A percentile compares a stretch with the other conserved stretches of the same genome.
Evolutionary conservation across 2,329 filamentous ascomycete species (phyloP).

Genomic region (Curvularia sp.): DNA sequence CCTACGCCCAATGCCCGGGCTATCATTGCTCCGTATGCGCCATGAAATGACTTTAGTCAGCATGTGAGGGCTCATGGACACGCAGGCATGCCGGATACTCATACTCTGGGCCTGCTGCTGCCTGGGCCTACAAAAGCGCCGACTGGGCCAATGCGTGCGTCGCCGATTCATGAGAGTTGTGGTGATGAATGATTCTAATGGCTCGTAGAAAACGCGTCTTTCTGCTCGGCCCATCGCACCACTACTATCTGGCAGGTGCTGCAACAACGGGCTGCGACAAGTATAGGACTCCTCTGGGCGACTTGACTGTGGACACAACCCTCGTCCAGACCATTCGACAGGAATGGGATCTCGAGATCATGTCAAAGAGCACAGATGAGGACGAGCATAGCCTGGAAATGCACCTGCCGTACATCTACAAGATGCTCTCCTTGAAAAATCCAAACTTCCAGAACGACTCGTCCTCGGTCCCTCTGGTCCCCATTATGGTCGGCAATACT

Average conservation of each 20-base stretch:
- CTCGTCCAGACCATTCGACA: conserved; percentile 57
- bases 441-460: conserved; percentile 47
- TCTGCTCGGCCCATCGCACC: conserved; percentile 90
- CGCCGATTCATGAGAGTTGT: not conserved
- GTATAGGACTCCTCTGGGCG: conserved; percentile 78
- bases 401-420: conserved; percentile 93
- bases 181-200: not conserved
- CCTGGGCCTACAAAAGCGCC: conserved; percentile 90
- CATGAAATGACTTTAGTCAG: conserved; percentile 2
- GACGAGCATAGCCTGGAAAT: conserved; percentile 95
- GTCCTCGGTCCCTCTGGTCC: conserved; percentile 76
- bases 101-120: conserved; percentile 90
- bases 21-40: conserved; percentile 87
- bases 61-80: conserved; percentile 37
- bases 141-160: conserved; percentile 77
- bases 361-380: conserved; percentile 72
- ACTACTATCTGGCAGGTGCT: conserved; percentile 77
- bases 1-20: conserved; percentile 78
- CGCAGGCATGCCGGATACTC: conserved; percentile 88
- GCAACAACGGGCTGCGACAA: conserved; percentile 75
- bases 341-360: conserved; percentile 51
- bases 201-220: conserved; percentile 78
- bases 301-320: conserved; percentile 68
- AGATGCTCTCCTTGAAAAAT: conserved; percentile 64
- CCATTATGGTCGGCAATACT: conserved; percentile 84